A percentile compares a stretch with the other conserved stretches of the same genome.
These are phyloP conservation scores for Zasmidium citrigriseum DNA, from an alignment of 2,329 filamentous ascomycete genomes.

Conservation along the genomic window DNA sequence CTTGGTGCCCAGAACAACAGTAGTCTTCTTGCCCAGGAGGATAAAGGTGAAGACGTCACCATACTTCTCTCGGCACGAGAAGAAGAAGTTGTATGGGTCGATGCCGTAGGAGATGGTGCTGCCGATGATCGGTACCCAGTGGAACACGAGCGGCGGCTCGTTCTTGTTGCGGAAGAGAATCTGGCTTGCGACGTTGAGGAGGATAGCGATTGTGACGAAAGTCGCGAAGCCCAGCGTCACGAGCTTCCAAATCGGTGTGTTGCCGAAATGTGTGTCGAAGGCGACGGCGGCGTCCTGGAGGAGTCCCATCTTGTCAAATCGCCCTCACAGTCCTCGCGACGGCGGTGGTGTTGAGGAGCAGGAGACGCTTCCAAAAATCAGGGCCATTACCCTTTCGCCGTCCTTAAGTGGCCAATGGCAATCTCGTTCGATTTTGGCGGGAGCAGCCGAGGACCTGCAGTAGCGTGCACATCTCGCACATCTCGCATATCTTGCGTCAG, in stretches of 20 bases:
- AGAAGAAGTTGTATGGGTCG: slow-evolving; percentile 87
- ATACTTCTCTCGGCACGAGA: slow-evolving; percentile 72
- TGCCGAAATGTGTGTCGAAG: slow-evolving; percentile 22
- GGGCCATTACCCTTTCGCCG: slow-evolving; percentile 4
- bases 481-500: neutral
- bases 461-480: neutral
- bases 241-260: slow-evolving; percentile 43
- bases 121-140: slow-evolving; percentile 72
- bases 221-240: slow-evolving; percentile 46
- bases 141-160: slow-evolving; percentile 63
- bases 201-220: slow-evolving; percentile 59
- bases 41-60: slow-evolving; percentile 90
- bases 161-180: slow-evolving; percentile 71
- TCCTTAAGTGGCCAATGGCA: slow-evolving; percentile 9
- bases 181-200: slow-evolving; percentile 79
- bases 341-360: neutral
- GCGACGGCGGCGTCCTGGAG: slow-evolving; percentile 26
- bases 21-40: slow-evolving; percentile 85
- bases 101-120: slow-evolving; percentile 95
- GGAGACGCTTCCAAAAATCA: neutral
- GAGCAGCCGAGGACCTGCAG: slow-evolving; percentile 10
- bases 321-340: neutral
- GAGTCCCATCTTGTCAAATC: slow-evolving; percentile 27
- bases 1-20: slow-evolving; percentile 76
- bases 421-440: slow-evolving; percentile 4